These are phyloP conservation scores for Eremothecium coryli DNA, from an alignment of 1,139 yeast genomes.

Conservation along the genomic window DNA sequence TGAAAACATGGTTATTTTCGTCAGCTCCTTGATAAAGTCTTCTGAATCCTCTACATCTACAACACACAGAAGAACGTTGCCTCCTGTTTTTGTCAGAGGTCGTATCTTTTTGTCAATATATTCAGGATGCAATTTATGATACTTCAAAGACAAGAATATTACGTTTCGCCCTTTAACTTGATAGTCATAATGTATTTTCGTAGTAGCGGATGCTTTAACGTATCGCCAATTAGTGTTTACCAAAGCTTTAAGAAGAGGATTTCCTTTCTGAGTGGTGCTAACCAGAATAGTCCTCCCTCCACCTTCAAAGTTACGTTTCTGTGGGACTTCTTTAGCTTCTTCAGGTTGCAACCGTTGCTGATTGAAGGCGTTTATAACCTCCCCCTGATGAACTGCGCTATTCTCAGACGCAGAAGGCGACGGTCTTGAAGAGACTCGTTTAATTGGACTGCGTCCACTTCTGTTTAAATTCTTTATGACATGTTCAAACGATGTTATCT, in stretches of 20 bases:
- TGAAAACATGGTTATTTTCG: conserved; percentile 60
- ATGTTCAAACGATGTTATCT: no score
- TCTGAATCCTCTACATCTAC: conserved; percentile 74
- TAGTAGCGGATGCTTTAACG: conserved; percentile 31
- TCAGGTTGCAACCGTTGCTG: conserved; percentile 12
- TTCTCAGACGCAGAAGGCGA: background rate
- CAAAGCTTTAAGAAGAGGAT: conserved; percentile 45
- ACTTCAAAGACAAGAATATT: conserved; percentile 65
- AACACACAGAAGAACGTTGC: conserved; percentile 59
- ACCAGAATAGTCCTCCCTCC: conserved; percentile 34
- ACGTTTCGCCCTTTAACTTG: conserved; percentile 57
- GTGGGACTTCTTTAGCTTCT: conserved; percentile 1
- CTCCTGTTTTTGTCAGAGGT: conserved; percentile 42
- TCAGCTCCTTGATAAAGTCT: conserved; percentile 58
- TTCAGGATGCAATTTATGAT: conserved; percentile 82
- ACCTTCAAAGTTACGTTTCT: conserved; percentile 10
- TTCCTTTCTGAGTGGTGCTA: conserved; percentile 49
- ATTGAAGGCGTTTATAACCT: conserved; percentile 24
- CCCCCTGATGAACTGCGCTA: background rate
- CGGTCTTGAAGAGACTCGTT: no score
- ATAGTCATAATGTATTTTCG: conserved; percentile 52
- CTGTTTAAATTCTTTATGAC: no score
- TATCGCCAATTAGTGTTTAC: conserved; percentile 45
- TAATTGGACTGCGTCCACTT: background rate
- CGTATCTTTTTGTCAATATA: conserved; percentile 66